Base-by-base conservation (phyloP, 139 green algal species). In the Chlamydomonas eustigma region DNA sequence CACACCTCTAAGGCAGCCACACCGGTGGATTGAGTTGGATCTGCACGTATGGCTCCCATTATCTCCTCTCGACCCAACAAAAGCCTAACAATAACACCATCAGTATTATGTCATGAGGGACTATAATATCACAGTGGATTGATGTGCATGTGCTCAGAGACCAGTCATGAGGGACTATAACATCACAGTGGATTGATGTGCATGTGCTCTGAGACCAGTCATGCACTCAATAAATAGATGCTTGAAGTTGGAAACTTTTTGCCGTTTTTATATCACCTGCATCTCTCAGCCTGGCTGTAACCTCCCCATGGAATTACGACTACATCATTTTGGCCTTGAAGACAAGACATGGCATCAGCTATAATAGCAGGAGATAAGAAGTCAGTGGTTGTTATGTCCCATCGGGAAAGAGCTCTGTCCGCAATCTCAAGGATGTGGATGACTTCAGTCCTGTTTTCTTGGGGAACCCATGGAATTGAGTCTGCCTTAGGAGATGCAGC, bases 271-370 rank as follows among this genome's bases (percentile, higher is more conserved):
- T 28, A 5, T 31, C 39, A 75, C 72, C 81, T 75, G 50, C 64
- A 83, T 1, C 89, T 82, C 80, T 95, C 87, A 0, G 88, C 91
- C 50, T 91, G 84, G 0, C 80, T 37, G 50, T 91, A 94, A 4
- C 91, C 91, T 2, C 90, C 90, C 85, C 84, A 93, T 0, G 88
- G 76, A 2, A 93, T 30, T 12, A 64, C 81, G 1, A 64, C 51
- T 5, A 65, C 28, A 64, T n/a, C 71, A 32, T 39, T 25, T 37
- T 84, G 64, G 4, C 65, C 68, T 64, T 64, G 25, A n/a, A 93
- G 35, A 0, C 63, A 77, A 31, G 51, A n/a, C 74, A 91, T 73
- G 0, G 81, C 84, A 35, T 90, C 85, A 1, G 83, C 78, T 2
- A 85, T 80, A 2, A 92, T 78, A 0, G 91, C 77, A 0, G 90